Conservation (phyloP, 1,284 basidiomycete genomes). For the Malassezia psittaci region DNA sequence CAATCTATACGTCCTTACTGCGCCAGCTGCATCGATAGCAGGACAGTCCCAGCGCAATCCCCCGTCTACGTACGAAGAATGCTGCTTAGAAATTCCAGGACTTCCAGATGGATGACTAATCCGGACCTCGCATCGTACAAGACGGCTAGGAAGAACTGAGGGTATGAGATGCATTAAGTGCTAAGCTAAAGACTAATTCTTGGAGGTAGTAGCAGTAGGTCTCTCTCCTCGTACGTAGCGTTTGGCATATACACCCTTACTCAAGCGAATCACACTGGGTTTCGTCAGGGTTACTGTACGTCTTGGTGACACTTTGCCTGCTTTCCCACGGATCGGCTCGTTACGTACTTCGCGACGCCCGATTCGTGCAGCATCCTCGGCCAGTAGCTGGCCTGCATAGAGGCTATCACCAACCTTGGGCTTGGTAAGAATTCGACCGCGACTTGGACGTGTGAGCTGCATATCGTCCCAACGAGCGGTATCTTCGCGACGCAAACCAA, state of each 20-base stretch:
- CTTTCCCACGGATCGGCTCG: constrained; percentile 6
- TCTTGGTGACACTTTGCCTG: constrained; percentile 2
- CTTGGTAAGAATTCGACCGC: constrained; percentile 27
- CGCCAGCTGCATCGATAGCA: background rate
- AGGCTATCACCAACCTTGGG: constrained; percentile 22
- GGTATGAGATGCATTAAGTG: no score
- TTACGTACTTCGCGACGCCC: constrained; percentile 1
- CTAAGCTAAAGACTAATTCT: no score
- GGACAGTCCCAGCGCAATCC: background rate
- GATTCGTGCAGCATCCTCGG: constrained; percentile 7
- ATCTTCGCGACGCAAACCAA: constrained; percentile 27
- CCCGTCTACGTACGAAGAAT: background rate
- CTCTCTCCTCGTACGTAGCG: constrained; percentile 11
- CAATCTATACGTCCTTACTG: background rate
- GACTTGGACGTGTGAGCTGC: constrained; percentile 14
- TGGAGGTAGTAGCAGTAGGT: no score
- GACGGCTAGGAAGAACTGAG: no score
- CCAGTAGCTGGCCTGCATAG: constrained; percentile 21
- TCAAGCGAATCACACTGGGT: constrained; percentile 39
- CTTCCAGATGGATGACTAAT: background rate
- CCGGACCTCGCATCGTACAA: no score
- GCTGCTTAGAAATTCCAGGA: background rate
- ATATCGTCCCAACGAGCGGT: constrained; percentile 12
- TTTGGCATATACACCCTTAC: constrained; percentile 41
- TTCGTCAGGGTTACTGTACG: constrained; percentile 17